Conservation (phyloP, 805 yeast genomes). For the Debaryomyces maramus region DNA sequence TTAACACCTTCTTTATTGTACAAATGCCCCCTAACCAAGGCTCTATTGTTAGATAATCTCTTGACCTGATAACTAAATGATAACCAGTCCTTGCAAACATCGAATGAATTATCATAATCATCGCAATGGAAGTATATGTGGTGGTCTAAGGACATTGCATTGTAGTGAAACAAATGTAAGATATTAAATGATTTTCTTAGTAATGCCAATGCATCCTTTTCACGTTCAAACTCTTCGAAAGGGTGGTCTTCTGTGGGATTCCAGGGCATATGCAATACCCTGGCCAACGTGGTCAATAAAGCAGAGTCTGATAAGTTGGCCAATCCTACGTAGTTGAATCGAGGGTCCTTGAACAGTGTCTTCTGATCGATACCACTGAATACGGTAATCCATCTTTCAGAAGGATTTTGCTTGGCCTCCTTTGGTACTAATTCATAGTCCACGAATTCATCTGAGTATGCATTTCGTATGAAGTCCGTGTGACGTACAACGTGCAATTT, state of each 20-base stretch:
- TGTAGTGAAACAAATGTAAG: slow-evolving; percentile 41
- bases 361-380: slow-evolving; percentile 34
- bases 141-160: slow-evolving; percentile 47
- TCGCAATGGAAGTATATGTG: slow-evolving; percentile 42
- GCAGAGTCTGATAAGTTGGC: slow-evolving; percentile 41
- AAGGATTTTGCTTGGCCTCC: slow-evolving; percentile 27
- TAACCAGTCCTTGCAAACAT: slow-evolving; percentile 38
- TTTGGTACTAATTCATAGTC: slow-evolving; percentile 35
- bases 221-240: slow-evolving; percentile 30
- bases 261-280: slow-evolving; percentile 43
- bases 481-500: slow-evolving; percentile 30
- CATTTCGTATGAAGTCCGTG: slow-evolving; percentile 38
- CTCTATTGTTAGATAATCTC: slow-evolving; percentile 33
- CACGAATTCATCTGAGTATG: slow-evolving; percentile 37
- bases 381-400: slow-evolving; percentile 43
- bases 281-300: slow-evolving; percentile 41
- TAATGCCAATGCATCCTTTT: slow-evolving; percentile 31
- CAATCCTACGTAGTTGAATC: slow-evolving; percentile 35
- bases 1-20: slow-evolving; percentile 29
- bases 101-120: slow-evolving; percentile 22
- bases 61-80: slow-evolving; percentile 37
- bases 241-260: slow-evolving; percentile 37
- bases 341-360: slow-evolving; percentile 22
- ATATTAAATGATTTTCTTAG: slow-evolving; percentile 31
- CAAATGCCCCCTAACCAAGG: slow-evolving; percentile 39